Evolutionary conservation across 1,139 yeast species (phyloP).

Genomic region (Saccharomyces hybrid): DNA sequence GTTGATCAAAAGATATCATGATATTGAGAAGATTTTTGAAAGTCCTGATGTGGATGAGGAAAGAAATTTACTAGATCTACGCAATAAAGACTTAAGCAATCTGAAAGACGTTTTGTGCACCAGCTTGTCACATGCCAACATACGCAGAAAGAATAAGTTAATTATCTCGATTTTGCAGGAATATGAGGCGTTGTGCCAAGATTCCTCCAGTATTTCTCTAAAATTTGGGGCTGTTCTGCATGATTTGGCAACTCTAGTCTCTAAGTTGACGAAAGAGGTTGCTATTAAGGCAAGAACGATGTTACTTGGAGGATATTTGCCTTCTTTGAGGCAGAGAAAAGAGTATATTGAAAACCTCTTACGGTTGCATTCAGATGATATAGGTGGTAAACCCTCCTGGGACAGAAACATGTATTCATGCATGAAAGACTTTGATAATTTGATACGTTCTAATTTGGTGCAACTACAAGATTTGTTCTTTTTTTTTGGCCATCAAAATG

Average conservation of each 20-base stretch:
- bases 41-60: conserved; percentile 70
- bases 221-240: conserved; percentile 63
- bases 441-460: conserved; percentile 87
- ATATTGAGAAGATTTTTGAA: conserved; percentile 66
- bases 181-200: conserved; percentile 63
- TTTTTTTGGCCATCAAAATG: conserved; percentile 72
- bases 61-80: conserved; percentile 69
- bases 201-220: conserved; percentile 56
- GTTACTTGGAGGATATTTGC: conserved; percentile 86
- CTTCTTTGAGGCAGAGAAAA: conserved; percentile 86
- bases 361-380: conserved; percentile 79
- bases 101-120: conserved; percentile 59
- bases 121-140: conserved; percentile 81
- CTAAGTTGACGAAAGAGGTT: conserved; percentile 83
- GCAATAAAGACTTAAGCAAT: conserved; percentile 78
- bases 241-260: conserved; percentile 73
- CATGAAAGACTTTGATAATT: conserved; percentile 70
- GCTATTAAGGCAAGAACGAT: conserved; percentile 89
- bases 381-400: conserved; percentile 74
- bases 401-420: conserved; percentile 68
- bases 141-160: conserved; percentile 82
- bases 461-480: conserved; percentile 91
- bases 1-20: conserved; percentile 60
- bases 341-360: conserved; percentile 92
- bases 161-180: conserved; percentile 72